phyloP scores from a whole-genome alignment of 192 early-diverging fungal species.

The Mortierella hygrophila region DNA sequence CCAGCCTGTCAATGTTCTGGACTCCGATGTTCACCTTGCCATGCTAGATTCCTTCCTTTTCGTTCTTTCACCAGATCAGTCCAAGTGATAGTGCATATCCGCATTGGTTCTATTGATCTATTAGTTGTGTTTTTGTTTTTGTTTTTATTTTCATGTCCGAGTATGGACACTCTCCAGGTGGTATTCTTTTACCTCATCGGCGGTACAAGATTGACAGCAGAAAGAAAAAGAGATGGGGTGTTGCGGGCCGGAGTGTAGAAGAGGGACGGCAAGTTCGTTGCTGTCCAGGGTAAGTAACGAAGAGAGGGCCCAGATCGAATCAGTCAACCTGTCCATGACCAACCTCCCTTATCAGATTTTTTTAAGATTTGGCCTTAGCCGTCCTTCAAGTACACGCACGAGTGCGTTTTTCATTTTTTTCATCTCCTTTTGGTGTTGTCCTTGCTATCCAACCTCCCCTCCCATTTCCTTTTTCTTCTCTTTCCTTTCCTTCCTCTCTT shows the following conservation, averaged over 20 bases:
- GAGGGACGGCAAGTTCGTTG: not conserved
- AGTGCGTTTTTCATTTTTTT: not conserved
- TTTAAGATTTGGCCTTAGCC: not conserved
- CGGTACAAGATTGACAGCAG: not conserved
- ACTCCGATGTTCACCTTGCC: not conserved
- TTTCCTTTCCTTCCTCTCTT: too few species aligned
- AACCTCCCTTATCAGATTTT: slow-evolving; percentile 7
- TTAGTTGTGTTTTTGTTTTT: not conserved
- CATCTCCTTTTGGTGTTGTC: not conserved
- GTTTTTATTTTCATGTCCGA: not conserved
- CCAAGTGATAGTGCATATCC: not conserved
- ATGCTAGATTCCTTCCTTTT: not conserved
- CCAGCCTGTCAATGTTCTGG: not conserved
- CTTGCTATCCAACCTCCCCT: not conserved
- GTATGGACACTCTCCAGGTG: not conserved
- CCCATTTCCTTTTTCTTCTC: not conserved
- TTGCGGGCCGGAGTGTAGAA: too few species aligned
- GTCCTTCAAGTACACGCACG: not conserved
- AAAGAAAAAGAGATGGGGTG: slow-evolving; percentile 4
- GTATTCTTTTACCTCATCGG: not conserved
- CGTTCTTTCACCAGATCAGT: not conserved
- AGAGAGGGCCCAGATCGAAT: slow-evolving; percentile 5
- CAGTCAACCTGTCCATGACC: too few species aligned
- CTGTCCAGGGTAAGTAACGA: not conserved
- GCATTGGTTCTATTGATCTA: not conserved